Evolutionary conservation across 2,329 filamentous ascomycete genomes (phyloP), one percentile per base, ranked within the genome.

Genomic region (Berkeleyomyces basicola): DNA sequence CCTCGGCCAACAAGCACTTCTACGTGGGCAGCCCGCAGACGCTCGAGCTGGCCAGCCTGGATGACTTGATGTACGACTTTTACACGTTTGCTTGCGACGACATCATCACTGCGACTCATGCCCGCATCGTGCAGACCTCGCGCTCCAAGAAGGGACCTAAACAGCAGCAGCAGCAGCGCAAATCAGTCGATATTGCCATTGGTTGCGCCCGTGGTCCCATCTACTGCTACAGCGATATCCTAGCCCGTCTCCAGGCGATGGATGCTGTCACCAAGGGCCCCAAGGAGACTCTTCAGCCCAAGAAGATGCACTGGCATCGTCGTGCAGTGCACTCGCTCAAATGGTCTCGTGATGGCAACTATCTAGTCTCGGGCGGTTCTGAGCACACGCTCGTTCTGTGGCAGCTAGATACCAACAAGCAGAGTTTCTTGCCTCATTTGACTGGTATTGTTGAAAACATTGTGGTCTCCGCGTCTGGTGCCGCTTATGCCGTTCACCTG

Each of bases 261-360:
- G 71, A 72, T 2, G 49, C 49, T 16, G 73, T 72, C 57, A 68
- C 71, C 1, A 73, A 73, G 43, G 68, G 68, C 60, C 72, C 75
- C 69, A 75, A 76, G 67, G 73, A 81, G 47, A 77, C 80, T 23
- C 71, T 82, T 33, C 77, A 79, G 65, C 79, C 78, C 42, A 83
- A 85, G 63, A 87, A 86, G 66, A 78, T 91, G 61, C 93, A 97
- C 72, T 99, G 93, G 93, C 93, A 99, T 73, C 82, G 90, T 68
- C 84, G 85, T 68, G 82, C 86, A 58, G 90, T 96, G 7, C 85
- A 87, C 68, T 81, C 88, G 7, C 79, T 96, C 64, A 95, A 93
- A 72, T 97, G 91, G 88, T 96, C 93, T 11, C 79, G 79, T 67
- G 93, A 99, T 78, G 91, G 92, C 89, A 90, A 96, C 70, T 99